A percentile compares a stretch with the other conserved stretches of the same genome.
Evolutionary conservation across 2,329 filamentous ascomycete species (phyloP).

Genomic region (Alternaria sp.): DNA sequence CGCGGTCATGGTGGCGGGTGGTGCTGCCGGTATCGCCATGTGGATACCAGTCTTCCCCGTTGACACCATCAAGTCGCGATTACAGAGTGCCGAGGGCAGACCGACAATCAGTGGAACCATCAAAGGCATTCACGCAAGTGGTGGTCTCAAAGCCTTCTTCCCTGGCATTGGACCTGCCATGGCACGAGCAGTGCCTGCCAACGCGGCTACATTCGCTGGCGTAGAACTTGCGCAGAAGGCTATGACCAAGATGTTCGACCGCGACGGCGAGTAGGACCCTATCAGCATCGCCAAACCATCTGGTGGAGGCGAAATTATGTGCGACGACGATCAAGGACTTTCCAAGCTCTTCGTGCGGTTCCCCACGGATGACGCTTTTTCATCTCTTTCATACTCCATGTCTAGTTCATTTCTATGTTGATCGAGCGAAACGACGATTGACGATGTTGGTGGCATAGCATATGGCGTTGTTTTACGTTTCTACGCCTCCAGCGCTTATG

Average conservation of each 20-base stretch:
- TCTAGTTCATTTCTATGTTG: constrained; percentile 11
- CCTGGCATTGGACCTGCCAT: constrained; percentile 93
- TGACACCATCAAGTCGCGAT: constrained; percentile 91
- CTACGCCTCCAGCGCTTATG: constrained; percentile 4
- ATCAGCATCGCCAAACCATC: background rate
- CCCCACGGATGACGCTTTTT: constrained; percentile 6
- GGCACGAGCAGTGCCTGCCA: constrained; percentile 91
- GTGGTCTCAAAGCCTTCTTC: constrained; percentile 93
- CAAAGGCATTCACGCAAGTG: constrained; percentile 79
- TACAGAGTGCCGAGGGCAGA: constrained; percentile 90
- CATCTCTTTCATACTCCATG: constrained; percentile 13
- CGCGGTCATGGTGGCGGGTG: constrained; percentile 86
- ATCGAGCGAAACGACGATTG: constrained; percentile 13
- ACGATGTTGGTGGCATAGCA: constrained; percentile 31
- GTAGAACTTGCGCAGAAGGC: constrained; percentile 84
- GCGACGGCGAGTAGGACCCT: constrained; percentile 38
- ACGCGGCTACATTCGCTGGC: constrained; percentile 91
- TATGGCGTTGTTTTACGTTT: constrained; percentile 28
- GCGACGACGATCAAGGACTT: background rate
- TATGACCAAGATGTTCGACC: constrained; percentile 77
- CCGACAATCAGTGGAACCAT: constrained; percentile 83
- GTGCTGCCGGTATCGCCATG: constrained; percentile 93
- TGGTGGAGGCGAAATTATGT: background rate
- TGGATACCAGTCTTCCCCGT: constrained; percentile 99
- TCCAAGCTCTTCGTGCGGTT: background rate